Evolutionary conservation across 768 basidiomycete genomes (phyloP).

Genomic region (Agrocybe chaxingu): DNA sequence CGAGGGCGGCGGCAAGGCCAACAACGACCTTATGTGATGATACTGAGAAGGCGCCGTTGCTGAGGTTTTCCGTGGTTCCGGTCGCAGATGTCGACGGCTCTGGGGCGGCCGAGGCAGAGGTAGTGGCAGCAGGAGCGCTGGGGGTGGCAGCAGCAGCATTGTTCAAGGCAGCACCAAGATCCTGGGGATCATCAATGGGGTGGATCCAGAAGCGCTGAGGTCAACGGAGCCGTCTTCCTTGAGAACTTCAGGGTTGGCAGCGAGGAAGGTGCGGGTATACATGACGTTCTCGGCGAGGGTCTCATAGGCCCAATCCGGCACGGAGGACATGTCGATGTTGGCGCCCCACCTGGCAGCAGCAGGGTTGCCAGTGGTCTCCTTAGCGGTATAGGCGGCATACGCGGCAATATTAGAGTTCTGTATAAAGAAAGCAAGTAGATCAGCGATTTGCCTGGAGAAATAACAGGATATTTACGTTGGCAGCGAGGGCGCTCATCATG

Average conservation of each 20-base stretch:
- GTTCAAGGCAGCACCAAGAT: conserved; percentile 46
- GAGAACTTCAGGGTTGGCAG: conserved; percentile 47
- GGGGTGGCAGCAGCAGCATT: conserved; percentile 25
- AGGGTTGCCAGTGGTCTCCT: conserved; percentile 44
- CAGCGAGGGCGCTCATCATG: conserved; percentile 48
- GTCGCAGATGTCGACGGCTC: conserved; percentile 24
- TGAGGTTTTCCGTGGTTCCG: conserved; percentile 14
- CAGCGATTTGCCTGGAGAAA: not conserved
- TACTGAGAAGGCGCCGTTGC: conserved; percentile 44
- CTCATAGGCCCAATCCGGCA: conserved; percentile 54
- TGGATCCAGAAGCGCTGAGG: conserved; percentile 36
- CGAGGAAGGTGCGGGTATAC: conserved; percentile 45
- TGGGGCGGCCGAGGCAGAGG: conserved; percentile 18
- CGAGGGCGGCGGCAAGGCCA: conserved; percentile 41
- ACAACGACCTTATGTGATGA: conserved; percentile 48
- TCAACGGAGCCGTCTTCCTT: conserved; percentile 48
- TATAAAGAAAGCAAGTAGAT: not conserved
- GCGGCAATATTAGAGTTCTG: conserved; percentile 56
- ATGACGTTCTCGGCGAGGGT: conserved; percentile 55
- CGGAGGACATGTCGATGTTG: conserved; percentile 51
- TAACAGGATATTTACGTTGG: conserved; percentile 33
- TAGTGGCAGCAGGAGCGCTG: conserved; percentile 22
- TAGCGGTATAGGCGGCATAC: conserved; percentile 49
- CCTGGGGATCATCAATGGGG: conserved; percentile 56
- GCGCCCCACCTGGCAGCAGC: conserved; percentile 57